Evolutionary conservation across 73 alveolate genomes (phyloP).

Genomic region (Paramecium tetraurelia): DNA sequence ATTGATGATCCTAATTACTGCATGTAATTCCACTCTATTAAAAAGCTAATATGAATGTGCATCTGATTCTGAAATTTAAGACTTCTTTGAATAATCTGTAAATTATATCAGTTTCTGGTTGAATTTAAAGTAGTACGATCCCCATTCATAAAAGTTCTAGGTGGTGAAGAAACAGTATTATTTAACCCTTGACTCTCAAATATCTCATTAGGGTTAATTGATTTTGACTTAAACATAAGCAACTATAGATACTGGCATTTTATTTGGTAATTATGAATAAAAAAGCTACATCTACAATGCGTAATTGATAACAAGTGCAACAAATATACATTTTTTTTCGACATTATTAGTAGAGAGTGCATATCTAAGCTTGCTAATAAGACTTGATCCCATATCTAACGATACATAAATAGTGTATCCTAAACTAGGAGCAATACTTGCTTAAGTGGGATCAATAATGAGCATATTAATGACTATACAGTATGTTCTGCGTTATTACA

Average conservation of each 20-base stretch:
- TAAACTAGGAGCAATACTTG: constrained; percentile 21
- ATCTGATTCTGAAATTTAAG: not conserved
- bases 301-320: not conserved
- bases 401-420: not conserved
- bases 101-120: too few species aligned
- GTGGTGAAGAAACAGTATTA: not conserved
- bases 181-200: not conserved
- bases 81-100: too few species aligned
- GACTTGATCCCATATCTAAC: not conserved
- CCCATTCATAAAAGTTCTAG: not conserved
- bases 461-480: not conserved
- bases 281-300: not conserved
- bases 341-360: not conserved
- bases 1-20: not conserved
- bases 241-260: not conserved
- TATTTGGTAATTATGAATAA: not conserved
- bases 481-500: not conserved
- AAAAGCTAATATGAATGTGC: not conserved
- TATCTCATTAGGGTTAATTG: not conserved
- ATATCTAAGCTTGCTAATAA: not conserved
- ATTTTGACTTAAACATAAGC: not conserved
- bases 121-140: not conserved
- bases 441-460: constrained; percentile 23
- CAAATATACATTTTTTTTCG: not conserved
- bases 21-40: not conserved